Conservation (phyloP, 2,329 filamentous ascomycete species). For the Phyllosticta citriasiana region DNA sequence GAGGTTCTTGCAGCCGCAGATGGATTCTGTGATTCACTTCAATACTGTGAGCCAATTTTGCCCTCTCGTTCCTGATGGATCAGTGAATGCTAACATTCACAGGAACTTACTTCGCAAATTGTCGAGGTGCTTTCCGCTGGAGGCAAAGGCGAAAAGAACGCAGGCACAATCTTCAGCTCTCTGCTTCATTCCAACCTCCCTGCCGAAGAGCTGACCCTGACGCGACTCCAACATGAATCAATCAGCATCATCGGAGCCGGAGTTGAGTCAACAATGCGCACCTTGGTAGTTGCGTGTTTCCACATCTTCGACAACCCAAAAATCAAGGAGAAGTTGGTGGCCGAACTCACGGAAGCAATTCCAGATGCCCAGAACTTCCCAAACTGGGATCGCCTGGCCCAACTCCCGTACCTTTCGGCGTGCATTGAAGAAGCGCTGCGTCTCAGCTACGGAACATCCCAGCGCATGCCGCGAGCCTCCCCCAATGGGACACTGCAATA, state of each 20-base stretch:
- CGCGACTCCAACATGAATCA: conserved; percentile 23
- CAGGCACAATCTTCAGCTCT: not conserved
- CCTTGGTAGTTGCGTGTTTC: conserved; percentile 14
- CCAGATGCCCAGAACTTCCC: conserved; percentile 12
- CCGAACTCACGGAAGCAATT: conserved; percentile 18
- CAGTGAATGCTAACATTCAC: too few species aligned
- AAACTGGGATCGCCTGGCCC: not conserved
- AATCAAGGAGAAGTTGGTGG: conserved; percentile 16
- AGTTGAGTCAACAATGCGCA: conserved; percentile 22
- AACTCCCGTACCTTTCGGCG: conserved; percentile 9
- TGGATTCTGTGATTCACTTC: conserved; percentile 1
- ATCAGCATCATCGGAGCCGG: conserved; percentile 23
- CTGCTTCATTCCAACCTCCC: not conserved
- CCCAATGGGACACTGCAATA: conserved; percentile 7
- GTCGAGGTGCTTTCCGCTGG: too few species aligned
- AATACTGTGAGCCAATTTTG: not conserved
- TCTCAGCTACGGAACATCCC: conserved; percentile 28
- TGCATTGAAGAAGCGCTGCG: conserved; percentile 21
- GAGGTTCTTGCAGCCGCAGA: not conserved
- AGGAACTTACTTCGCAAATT: too few species aligned
- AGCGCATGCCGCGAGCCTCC: conserved; percentile 13
- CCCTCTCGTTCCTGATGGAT: too few species aligned
- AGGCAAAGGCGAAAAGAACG: not conserved
- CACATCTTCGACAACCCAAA: conserved; percentile 19
- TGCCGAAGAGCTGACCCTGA: conserved; percentile 24